A percentile compares a stretch with the other conserved stretches of the same genome.
These are phyloP conservation scores for Tylopilus subfusipes DNA, from an alignment of 768 basidiomycete species.

Conservation along the genomic window DNA sequence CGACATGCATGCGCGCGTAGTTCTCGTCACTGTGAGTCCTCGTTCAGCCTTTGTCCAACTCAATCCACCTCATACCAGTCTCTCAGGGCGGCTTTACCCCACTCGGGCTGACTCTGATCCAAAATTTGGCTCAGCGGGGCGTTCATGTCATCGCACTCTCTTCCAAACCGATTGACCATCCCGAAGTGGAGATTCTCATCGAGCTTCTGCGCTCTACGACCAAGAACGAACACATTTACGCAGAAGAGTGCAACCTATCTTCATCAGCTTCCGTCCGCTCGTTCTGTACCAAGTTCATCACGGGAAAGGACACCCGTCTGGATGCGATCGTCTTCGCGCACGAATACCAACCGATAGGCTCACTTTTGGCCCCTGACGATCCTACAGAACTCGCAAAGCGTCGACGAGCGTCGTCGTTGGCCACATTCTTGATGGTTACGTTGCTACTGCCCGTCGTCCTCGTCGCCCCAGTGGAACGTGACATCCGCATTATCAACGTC, in stretches of 20 bases:
- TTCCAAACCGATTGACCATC: slow-evolving; percentile 47
- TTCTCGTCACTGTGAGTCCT: slow-evolving; percentile 64
- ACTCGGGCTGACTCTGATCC: slow-evolving; percentile 63
- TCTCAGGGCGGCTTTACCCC: slow-evolving; percentile 72
- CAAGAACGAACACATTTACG: slow-evolving; percentile 73
- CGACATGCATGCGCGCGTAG: slow-evolving; percentile 66
- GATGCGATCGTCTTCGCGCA: slow-evolving; percentile 79
- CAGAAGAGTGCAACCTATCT: slow-evolving; percentile 71
- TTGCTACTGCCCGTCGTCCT: slow-evolving; percentile 77
- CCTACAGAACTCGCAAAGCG: slow-evolving; percentile 30
- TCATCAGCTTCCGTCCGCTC: slow-evolving; percentile 63
- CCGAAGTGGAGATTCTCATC: slow-evolving; percentile 56
- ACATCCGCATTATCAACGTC: slow-evolving; percentile 84
- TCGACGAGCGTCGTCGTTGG: slow-evolving; percentile 52
- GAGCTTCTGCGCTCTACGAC: slow-evolving; percentile 64
- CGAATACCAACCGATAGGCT: slow-evolving; percentile 67
- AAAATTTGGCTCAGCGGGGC: slow-evolving; percentile 65
- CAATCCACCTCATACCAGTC: not conserved
- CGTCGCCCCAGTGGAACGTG: slow-evolving; percentile 80
- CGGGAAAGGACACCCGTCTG: slow-evolving; percentile 61
- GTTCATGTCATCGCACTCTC: slow-evolving; percentile 78
- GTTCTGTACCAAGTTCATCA: slow-evolving; percentile 68
- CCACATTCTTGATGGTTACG: slow-evolving; percentile 76
- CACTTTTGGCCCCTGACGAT: slow-evolving; percentile 35
- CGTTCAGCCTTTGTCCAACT: not conserved